A percentile compares a stretch with the other conserved stretches of the same genome.
Conservation (phyloP, 1,284 basidiomycete species). For the Butyriboletus appendiculatus region DNA sequence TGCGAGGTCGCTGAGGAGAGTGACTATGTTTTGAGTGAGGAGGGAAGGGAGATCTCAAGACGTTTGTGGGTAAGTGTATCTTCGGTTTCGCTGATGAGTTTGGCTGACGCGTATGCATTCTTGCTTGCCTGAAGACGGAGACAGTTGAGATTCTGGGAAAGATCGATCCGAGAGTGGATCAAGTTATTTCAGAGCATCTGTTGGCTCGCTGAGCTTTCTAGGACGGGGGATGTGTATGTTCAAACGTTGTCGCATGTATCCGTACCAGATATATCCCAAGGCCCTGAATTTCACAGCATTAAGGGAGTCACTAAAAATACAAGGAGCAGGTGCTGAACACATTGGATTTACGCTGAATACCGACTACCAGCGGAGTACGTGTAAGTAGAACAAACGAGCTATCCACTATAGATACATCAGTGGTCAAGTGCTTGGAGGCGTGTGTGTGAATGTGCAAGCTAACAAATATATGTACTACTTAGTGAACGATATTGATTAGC, state of each 20-base stretch:
- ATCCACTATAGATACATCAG: constrained; percentile 29
- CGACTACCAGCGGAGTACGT: background rate
- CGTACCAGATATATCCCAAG: background rate
- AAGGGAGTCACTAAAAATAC: background rate
- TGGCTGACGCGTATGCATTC: constrained; percentile 3
- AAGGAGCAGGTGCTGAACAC: background rate
- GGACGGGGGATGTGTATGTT: background rate
- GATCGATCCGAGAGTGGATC: constrained; percentile 31
- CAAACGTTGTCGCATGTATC: background rate
- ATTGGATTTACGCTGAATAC: constrained; percentile 5
- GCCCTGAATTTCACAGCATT: background rate
- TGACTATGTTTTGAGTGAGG: constrained; percentile 28
- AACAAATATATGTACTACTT: constrained; percentile 11
- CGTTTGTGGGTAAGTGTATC: constrained; percentile 29
- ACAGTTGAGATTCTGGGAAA: constrained; percentile 27
- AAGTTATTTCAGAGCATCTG: constrained; percentile 25
- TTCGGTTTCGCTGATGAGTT: background rate
- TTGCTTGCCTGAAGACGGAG: constrained; percentile 16
- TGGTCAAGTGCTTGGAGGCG: constrained; percentile 1
- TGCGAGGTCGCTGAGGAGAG: constrained; percentile 29
- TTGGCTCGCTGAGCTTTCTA: constrained; percentile 12
- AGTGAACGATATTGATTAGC: constrained; percentile 10
- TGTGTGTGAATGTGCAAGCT: constrained; percentile 8
- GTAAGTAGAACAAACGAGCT: constrained; percentile 3
- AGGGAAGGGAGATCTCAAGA: constrained; percentile 28